phyloP scores from a whole-genome alignment of 2,329 filamentous ascomycete genomes.

The Ophiocordyceps camponoti-leonardi region DNA sequence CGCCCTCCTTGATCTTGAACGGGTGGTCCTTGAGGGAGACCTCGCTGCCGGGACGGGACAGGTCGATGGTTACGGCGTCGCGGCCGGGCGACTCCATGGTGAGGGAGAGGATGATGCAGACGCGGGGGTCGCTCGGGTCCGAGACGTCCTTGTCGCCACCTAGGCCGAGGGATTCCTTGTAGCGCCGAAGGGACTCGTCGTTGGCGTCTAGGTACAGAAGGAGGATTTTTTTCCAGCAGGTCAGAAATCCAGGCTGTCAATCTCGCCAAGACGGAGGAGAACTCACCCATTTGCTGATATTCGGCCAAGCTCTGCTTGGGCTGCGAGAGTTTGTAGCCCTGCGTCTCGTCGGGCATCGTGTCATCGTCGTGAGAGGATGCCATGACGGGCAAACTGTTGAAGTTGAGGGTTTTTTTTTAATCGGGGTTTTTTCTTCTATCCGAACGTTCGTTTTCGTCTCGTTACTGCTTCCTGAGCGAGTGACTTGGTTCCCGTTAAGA shows the following conservation, averaged over 20 bases:
- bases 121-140: slow-evolving; percentile 66
- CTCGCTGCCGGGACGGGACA: slow-evolving; percentile 57
- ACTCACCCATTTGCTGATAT: slow-evolving; percentile 81
- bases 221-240: not conserved
- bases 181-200: slow-evolving; percentile 90
- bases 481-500: no score
- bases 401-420: not conserved
- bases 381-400: slow-evolving; percentile 30
- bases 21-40: slow-evolving; percentile 72
- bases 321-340: slow-evolving; percentile 96
- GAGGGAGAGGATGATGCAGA: slow-evolving; percentile 84
- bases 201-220: slow-evolving; percentile 31
- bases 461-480: no score
- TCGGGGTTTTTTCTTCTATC: not conserved
- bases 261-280: not conserved
- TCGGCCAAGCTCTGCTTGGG: slow-evolving; percentile 91
- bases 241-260: not conserved
- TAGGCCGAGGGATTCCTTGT: slow-evolving; percentile 92
- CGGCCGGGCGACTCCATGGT: slow-evolving; percentile 76
- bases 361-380: slow-evolving; percentile 59
- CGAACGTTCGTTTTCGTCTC: no score
- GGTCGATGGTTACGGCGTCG: slow-evolving; percentile 73
- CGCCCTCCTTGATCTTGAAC: slow-evolving; percentile 94
- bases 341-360: slow-evolving; percentile 69
- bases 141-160: slow-evolving; percentile 55